Conservation (phyloP, 805 yeast species). For the Wickerhamomyces ciferrii region DNA sequence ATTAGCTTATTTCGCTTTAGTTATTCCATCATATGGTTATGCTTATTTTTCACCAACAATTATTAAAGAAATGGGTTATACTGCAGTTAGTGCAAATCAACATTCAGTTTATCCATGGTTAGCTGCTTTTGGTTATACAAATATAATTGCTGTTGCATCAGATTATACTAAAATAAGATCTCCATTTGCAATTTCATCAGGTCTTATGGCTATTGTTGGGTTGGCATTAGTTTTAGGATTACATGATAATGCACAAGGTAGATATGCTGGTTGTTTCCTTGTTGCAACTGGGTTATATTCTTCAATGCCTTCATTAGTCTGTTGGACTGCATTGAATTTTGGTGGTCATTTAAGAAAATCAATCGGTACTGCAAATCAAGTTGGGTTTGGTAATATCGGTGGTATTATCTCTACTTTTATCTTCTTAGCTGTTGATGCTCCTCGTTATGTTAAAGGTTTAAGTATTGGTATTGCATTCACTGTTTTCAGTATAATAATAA, state of each 20-base stretch:
- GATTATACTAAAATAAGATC: conserved; percentile 48
- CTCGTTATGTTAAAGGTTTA: conserved; percentile 30
- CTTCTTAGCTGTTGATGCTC: conserved; percentile 32
- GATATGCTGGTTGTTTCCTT: conserved; percentile 35
- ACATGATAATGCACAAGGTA: conserved; percentile 30
- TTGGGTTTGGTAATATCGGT: conserved; percentile 35
- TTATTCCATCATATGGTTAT: conserved; percentile 33
- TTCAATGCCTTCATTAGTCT: conserved; percentile 31
- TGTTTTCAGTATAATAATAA: conserved; percentile 32
- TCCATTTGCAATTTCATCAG: conserved; percentile 30
- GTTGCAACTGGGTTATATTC: conserved; percentile 32
- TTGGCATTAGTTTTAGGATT: conserved; percentile 30
- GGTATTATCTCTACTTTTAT: conserved; percentile 35
- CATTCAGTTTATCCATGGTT: conserved; percentile 88
- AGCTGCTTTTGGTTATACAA: conserved; percentile 62
- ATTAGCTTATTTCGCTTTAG: conserved; percentile 31
- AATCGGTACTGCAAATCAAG: conserved; percentile 31
- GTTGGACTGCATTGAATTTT: conserved; percentile 31
- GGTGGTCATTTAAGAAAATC: conserved; percentile 35
- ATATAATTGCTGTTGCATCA: conserved; percentile 54
- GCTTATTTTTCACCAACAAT: conserved; percentile 41
- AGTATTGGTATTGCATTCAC: conserved; percentile 40
- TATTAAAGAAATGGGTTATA: conserved; percentile 36
- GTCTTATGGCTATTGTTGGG: conserved; percentile 27
- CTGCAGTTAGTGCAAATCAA: conserved; percentile 70